Evolutionary conservation across 805 yeast species (phyloP).

Genomic region (Saccharomycopsis lassenensis): DNA sequence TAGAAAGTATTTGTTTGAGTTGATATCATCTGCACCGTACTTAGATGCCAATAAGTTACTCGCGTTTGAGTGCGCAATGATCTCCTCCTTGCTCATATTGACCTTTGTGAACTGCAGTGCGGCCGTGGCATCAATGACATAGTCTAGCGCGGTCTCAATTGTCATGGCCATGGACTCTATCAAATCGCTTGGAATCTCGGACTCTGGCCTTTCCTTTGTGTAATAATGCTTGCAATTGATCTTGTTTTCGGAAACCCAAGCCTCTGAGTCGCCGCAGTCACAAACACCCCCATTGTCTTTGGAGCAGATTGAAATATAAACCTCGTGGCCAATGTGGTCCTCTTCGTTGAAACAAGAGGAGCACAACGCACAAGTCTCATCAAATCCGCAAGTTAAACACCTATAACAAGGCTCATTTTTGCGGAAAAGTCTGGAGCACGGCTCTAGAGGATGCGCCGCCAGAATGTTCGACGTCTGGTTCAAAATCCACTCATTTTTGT

Average conservation of each 20-base stretch:
- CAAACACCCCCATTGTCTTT: slow-evolving; percentile 49
- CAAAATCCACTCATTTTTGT: slow-evolving; percentile 8
- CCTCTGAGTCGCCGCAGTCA: slow-evolving; percentile 86
- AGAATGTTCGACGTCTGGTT: slow-evolving; percentile 8
- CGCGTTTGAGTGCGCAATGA: slow-evolving; percentile 23
- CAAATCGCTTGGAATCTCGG: slow-evolving; percentile 35
- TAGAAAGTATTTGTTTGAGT: slow-evolving; percentile 42
- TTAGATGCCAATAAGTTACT: slow-evolving; percentile 30
- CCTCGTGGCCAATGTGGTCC: slow-evolving; percentile 60
- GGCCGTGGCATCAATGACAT: slow-evolving; percentile 45
- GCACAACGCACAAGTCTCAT: slow-evolving; percentile 71
- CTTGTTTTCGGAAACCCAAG: slow-evolving; percentile 49
- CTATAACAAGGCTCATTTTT: slow-evolving; percentile 58
- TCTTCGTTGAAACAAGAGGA: slow-evolving; percentile 57
- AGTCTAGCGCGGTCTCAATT: slow-evolving; percentile 42
- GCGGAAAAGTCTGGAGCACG: slow-evolving; percentile 56
- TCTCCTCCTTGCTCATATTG: slow-evolving; percentile 20
- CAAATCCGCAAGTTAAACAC: slow-evolving; percentile 68
- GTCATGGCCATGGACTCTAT: slow-evolving; percentile 29
- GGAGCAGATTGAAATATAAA: slow-evolving; percentile 27
- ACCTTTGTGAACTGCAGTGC: slow-evolving; percentile 28
- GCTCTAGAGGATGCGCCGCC: slow-evolving; percentile 43
- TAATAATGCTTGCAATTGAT: slow-evolving; percentile 21
- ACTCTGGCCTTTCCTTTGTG: slow-evolving; percentile 22
- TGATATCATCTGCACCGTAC: slow-evolving; percentile 35